phyloP scores from a whole-genome alignment of 305 asterid species.

The Fraxinus xanthoxyloides region DNA sequence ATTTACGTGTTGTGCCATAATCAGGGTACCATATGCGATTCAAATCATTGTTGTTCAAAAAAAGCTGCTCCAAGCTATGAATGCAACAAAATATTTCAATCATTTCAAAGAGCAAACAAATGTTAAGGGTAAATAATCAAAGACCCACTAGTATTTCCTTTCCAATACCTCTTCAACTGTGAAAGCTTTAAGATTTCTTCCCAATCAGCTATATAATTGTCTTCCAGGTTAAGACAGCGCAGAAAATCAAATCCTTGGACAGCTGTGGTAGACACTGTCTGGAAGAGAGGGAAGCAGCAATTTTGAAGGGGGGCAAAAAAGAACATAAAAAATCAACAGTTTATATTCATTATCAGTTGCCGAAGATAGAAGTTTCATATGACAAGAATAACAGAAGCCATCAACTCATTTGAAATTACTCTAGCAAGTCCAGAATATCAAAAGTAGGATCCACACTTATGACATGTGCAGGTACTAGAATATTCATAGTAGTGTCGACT shows the following conservation, averaged over 20 bases:
- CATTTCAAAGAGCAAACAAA: slow-evolving; percentile 7
- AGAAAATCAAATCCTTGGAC: slow-evolving; percentile 73
- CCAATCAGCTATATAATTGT: slow-evolving; percentile 75
- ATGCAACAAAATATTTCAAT: slow-evolving; percentile 25
- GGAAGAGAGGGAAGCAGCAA: slow-evolving; percentile 26
- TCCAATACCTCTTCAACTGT: slow-evolving; percentile 57
- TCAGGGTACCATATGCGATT: slow-evolving; percentile 62
- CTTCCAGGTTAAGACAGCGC: slow-evolving; percentile 79
- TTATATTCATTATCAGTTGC: neutral
- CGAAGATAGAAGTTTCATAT: neutral
- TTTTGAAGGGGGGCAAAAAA: slow-evolving; percentile 5
- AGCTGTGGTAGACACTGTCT: slow-evolving; percentile 59
- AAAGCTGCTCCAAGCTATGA: slow-evolving; percentile 84
- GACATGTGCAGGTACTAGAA: neutral
- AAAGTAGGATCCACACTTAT: neutral
- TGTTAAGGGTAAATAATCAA: slow-evolving; percentile 1
- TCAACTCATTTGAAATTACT: slow-evolving; percentile 1
- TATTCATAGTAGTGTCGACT: neutral
- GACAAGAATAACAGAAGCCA: slow-evolving; percentile 12
- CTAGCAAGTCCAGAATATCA: neutral
- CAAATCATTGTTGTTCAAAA: slow-evolving; percentile 69
- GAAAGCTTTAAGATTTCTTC: slow-evolving; percentile 76
- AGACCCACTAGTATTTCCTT: neutral
- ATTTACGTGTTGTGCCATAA: slow-evolving; percentile 32
- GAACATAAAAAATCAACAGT: neutral